phyloP scores from a whole-genome alignment of 805 yeast genomes.

The Candida caryicola region DNA sequence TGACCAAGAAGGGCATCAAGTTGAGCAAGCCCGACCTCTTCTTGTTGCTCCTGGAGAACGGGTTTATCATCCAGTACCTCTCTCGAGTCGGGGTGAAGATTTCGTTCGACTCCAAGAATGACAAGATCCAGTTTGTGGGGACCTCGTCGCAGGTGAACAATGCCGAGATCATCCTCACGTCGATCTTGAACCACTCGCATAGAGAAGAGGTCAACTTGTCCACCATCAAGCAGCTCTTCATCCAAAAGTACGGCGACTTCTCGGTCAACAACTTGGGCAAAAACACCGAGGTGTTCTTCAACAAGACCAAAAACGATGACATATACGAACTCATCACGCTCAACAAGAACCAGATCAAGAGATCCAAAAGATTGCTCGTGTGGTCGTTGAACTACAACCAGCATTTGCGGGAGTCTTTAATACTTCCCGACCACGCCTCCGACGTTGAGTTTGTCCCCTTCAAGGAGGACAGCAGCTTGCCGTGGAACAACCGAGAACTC shows the following conservation, averaged over 20 bases:
- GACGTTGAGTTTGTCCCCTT: conserved; percentile 20
- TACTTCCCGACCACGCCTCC: conserved; percentile 14
- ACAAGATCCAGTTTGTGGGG: conserved; percentile 37
- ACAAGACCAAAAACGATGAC: conserved; percentile 21
- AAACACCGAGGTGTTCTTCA: conserved; percentile 35
- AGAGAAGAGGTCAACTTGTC: conserved; percentile 32
- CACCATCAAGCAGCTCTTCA: conserved; percentile 23
- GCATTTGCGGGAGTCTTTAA: conserved; percentile 19
- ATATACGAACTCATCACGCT: conserved; percentile 32
- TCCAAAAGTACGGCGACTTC: conserved; percentile 26
- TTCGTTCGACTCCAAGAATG: conserved; percentile 27
- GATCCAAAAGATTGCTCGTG: conserved; percentile 36
- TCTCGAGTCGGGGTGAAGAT: conserved; percentile 41
- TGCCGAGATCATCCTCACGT: conserved; percentile 40
- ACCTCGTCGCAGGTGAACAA: conserved; percentile 41
- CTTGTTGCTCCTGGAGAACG: conserved; percentile 37
- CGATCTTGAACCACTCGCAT: conserved; percentile 25
- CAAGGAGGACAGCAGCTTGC: conserved; percentile 28
- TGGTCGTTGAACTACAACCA: conserved; percentile 38
- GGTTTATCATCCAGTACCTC: conserved; percentile 37
- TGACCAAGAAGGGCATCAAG: conserved; percentile 28
- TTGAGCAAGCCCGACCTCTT: conserved; percentile 40
- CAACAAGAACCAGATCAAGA: conserved; percentile 25
- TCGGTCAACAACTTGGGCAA: conserved; percentile 25
- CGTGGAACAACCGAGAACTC: conserved; percentile 29